These are phyloP conservation scores for Arachis hypogaea DNA, from an alignment of 306 rosid species.

Conservation along the genomic window DNA sequence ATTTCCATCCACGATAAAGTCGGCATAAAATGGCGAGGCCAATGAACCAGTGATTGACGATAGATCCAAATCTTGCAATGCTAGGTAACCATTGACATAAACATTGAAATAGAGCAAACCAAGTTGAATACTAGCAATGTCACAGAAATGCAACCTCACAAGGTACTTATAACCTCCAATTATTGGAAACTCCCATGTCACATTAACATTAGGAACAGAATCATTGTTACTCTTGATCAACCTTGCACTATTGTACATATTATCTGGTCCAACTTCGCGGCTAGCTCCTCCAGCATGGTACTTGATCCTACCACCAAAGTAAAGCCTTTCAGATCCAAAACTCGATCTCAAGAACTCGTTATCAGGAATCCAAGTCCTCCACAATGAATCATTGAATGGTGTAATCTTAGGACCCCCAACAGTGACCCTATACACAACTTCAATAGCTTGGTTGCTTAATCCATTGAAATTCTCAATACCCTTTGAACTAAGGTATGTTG, in stretches of 20 bases:
- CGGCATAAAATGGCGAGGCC: constrained; percentile 76
- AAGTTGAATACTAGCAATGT: constrained; percentile 76
- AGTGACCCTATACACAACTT: constrained; percentile 72
- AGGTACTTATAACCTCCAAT: constrained; percentile 63
- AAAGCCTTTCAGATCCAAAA: constrained; percentile 54
- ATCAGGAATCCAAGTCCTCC: constrained; percentile 95
- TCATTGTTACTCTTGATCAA: constrained; percentile 63
- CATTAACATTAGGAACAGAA: constrained; percentile 62
- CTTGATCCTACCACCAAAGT: constrained; percentile 72
- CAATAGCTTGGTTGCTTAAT: constrained; percentile 61
- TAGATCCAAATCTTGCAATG: constrained; percentile 65
- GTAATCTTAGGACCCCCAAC: constrained; percentile 94
- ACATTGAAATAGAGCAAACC: constrained; percentile 80
- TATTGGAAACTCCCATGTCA: constrained; percentile 82
- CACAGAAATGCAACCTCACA: constrained; percentile 84
- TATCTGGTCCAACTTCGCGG: constrained; percentile 93
- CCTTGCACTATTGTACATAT: constrained; percentile 80
- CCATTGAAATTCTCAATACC: constrained; percentile 48
- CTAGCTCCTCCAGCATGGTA: constrained; percentile 78
- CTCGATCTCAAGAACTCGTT: constrained; percentile 53
- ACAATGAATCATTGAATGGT: constrained; percentile 84
- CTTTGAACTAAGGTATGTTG: constrained; percentile 46
- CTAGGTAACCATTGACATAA: constrained; percentile 74
- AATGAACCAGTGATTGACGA: constrained; percentile 46
- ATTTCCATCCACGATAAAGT: constrained; percentile 70